phyloP scores from a whole-genome alignment of 306 rosid species.

The Quillaja saponaria region DNA sequence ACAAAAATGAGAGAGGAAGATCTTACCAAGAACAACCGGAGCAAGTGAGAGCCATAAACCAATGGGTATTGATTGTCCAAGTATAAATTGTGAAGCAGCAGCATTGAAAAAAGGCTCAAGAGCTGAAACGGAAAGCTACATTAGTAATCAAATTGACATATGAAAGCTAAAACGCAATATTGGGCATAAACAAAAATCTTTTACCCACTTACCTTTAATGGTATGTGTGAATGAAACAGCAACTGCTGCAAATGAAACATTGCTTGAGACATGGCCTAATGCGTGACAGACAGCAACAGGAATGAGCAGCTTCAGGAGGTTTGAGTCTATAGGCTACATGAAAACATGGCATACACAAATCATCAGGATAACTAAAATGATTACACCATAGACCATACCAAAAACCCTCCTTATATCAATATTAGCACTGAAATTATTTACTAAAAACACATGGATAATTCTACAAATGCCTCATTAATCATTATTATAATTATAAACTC shows the following conservation, averaged over 20 bases:
- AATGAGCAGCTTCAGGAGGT: conserved; percentile 64
- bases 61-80: conserved; percentile 82
- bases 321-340: too few species aligned
- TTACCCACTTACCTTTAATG: conserved; percentile 81
- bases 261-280: conserved; percentile 90
- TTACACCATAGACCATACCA: too few species aligned
- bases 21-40: conserved; percentile 87
- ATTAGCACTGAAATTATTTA: too few species aligned
- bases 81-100: conserved; percentile 88
- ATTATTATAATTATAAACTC: too few species aligned
- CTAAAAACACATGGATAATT: too few species aligned
- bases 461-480: too few species aligned
- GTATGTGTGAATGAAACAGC: conserved; percentile 98
- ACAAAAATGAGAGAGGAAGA: neutral
- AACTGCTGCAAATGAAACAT: conserved; percentile 96
- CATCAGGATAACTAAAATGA: too few species aligned
- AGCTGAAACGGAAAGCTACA: conserved; percentile 48
- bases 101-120: conserved; percentile 97
- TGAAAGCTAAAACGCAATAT: neutral
- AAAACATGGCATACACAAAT: too few species aligned
- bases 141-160: neutral
- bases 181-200: neutral
- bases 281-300: conserved; percentile 94
- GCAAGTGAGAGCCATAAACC: conserved; percentile 86
- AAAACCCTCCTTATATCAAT: too few species aligned